A percentile compares a stretch with the other conserved stretches of the same genome.
These are phyloP conservation scores for Geranomyces michiganensis DNA, from an alignment of 192 early-diverging fungal genomes.

Conservation along the genomic window DNA sequence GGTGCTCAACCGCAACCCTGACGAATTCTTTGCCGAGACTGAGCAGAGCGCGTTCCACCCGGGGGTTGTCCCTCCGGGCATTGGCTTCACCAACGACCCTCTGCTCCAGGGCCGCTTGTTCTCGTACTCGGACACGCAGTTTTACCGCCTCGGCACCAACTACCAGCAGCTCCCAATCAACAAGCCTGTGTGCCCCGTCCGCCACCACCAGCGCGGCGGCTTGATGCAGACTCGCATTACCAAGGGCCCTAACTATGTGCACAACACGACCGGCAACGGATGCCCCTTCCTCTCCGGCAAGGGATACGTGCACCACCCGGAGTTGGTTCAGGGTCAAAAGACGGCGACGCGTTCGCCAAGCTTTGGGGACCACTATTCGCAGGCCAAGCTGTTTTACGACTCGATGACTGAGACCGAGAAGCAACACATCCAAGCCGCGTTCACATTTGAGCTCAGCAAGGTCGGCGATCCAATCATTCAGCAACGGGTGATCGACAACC, in stretches of 20 bases:
- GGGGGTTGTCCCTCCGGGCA: constrained; percentile 77
- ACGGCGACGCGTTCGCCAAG: not conserved
- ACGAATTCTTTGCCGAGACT: constrained; percentile 85
- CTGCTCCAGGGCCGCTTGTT: constrained; percentile 86
- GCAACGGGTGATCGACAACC: constrained; percentile 24
- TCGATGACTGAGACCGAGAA: constrained; percentile 34
- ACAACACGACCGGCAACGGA: constrained; percentile 22
- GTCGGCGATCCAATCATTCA: constrained; percentile 12
- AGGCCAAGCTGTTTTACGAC: constrained; percentile 31
- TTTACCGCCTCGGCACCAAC: constrained; percentile 62
- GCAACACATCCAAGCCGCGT: constrained; percentile 22
- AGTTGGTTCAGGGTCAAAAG: constrained; percentile 2
- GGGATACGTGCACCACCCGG: constrained; percentile 28
- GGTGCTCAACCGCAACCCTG: constrained; percentile 78
- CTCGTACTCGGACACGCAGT: constrained; percentile 58
- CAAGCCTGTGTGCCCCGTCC: constrained; percentile 60
- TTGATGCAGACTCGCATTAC: constrained; percentile 40
- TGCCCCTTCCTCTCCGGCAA: constrained; percentile 20
- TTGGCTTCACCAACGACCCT: constrained; percentile 76
- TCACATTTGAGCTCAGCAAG: constrained; percentile 25
- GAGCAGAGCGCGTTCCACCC: constrained; percentile 84
- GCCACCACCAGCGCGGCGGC: constrained; percentile 80
- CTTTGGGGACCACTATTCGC: constrained; percentile 28
- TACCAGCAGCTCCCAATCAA: constrained; percentile 84
- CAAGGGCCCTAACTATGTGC: constrained; percentile 31